Conservation (phyloP, 2,329 filamentous ascomycete genomes). For the Scedosporium minutisporum region DNA sequence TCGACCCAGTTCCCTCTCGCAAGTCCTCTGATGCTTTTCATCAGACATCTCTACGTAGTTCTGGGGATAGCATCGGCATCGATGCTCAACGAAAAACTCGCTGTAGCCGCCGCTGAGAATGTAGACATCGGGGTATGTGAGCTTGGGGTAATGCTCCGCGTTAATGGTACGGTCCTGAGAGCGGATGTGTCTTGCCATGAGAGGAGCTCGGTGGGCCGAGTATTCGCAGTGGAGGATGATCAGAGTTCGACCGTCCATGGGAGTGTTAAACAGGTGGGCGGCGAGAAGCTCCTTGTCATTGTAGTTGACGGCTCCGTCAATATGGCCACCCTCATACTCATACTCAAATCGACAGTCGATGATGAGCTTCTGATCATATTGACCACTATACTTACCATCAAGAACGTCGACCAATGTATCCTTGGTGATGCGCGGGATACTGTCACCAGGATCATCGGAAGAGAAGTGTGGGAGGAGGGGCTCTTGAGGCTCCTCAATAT, state of each 20-base stretch:
- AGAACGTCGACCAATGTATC: slow-evolving; percentile 78
- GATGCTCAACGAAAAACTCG: slow-evolving; percentile 75
- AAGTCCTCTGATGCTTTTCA: slow-evolving; percentile 82
- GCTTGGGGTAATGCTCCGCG: slow-evolving; percentile 71
- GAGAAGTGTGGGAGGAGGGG: slow-evolving; percentile 77
- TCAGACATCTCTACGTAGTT: slow-evolving; percentile 96
- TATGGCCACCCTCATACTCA: slow-evolving; percentile 94
- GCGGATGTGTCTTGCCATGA: slow-evolving; percentile 92
- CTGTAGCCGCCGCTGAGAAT: slow-evolving; percentile 96
- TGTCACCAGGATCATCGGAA: slow-evolving; percentile 70
- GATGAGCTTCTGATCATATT: slow-evolving; percentile 74
- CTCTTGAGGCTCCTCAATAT: slow-evolving; percentile 64
- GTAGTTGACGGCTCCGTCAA: slow-evolving; percentile 86
- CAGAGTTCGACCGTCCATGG: slow-evolving; percentile 61
- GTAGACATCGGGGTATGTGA: slow-evolving; percentile 96
- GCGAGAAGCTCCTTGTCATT: slow-evolving; percentile 90
- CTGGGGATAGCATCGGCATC: slow-evolving; percentile 77
- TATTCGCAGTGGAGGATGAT: slow-evolving; percentile 98
- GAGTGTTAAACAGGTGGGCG: slow-evolving; percentile 62
- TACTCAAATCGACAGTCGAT: slow-evolving; percentile 99
- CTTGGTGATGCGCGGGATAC: slow-evolving; percentile 76
- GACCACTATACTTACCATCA: slow-evolving; percentile 68
- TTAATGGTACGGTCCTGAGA: slow-evolving; percentile 81
- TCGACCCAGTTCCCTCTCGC: slow-evolving; percentile 88
- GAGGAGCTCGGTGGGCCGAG: slow-evolving; percentile 87